Base-by-base conservation (phyloP, 495 filamentous ascomycete genomes). In the Pseudoneurospora amorphoporcata region DNA sequence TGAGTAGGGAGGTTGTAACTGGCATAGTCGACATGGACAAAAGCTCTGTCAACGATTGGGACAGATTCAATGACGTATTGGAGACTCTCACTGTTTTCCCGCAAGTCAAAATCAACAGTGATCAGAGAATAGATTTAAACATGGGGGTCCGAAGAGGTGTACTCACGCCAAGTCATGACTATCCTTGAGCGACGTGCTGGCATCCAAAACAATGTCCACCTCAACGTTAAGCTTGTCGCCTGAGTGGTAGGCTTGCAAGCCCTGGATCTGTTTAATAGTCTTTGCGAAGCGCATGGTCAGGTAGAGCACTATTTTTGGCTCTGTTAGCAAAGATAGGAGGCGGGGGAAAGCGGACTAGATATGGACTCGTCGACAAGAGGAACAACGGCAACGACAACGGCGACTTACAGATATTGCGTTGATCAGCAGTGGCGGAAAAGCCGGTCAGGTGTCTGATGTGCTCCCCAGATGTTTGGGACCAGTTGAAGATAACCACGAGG, bases 261-360 rank as follows among this genome's bases (percentile, higher is more conserved):
- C 91, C 77, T 97, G 94, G 45, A 98, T 95, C 76, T 94, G 91
- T 75, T 89, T 90, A 73, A 98, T 94, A 4, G 91, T 91, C 69
- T 91, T 92, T 29, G 94, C 94, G 77, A 98, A 98, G 2, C 94
- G 89, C 94, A 98, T 97, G 2, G 93, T 94, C 72, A 96, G 86
- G 82, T 98, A 98, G 0, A 98, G 85, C 8, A 98, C 83, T 84
- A 42, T 43, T 61, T 40, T 65, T 7, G 12, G 35, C 3, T 39
- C 23, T 10, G 42, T 75, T 72, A 77, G 71, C 14, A 35, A 71
- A 40, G 47, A 40, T 17, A 38, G 70, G 8, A 47, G 43, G 8
- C n/a, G 8, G 17, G 68, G 47, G 10, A 61, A 10, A 61, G 53
- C 23, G 45, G 35, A 65, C 29, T 37, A 19, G 43, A 61, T 16